These are phyloP conservation scores for Platismatia glauca DNA, from an alignment of 495 filamentous ascomycete species.

Conservation along the genomic window DNA sequence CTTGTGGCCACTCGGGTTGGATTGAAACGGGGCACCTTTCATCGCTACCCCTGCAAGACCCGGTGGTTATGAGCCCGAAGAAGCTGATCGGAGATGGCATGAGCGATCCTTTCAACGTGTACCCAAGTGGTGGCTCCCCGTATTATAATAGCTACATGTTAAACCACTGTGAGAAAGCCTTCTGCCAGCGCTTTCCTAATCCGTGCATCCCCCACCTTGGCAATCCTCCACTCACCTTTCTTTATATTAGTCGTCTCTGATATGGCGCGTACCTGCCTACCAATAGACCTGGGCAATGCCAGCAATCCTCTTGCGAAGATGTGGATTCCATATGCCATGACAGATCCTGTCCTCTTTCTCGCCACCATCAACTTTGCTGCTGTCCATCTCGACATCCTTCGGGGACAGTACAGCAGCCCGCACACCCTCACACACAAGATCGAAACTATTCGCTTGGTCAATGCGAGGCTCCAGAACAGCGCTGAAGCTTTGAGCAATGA, in stretches of 20 bases:
- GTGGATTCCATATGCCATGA: slow-evolving; percentile 3
- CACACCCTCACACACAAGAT: slow-evolving; percentile 2
- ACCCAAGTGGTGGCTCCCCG: neutral
- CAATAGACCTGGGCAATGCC: neutral
- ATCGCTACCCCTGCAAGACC: too few species aligned
- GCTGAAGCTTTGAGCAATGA: neutral
- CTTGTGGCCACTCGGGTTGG: too few species aligned
- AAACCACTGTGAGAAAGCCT: slow-evolving; percentile 3
- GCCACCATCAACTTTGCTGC: slow-evolving; percentile 11
- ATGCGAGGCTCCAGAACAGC: slow-evolving; percentile 1
- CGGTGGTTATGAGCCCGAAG: neutral
- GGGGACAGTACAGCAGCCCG: neutral
- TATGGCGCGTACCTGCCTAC: neutral
- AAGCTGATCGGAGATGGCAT: neutral
- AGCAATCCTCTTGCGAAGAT: neutral
- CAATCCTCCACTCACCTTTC: neutral
- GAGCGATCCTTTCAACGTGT: neutral
- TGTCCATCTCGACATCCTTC: slow-evolving; percentile 9
- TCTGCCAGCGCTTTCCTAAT: too few species aligned
- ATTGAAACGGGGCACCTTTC: too few species aligned
- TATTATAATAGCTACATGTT: neutral
- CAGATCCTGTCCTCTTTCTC: slow-evolving; percentile 8
- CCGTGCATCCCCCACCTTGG: too few species aligned
- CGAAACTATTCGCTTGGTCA: slow-evolving; percentile 9
- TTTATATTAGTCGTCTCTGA: slow-evolving; percentile 2